These are phyloP conservation scores for Omphalotus olearius DNA, from an alignment of 1,284 basidiomycete species.

Conservation along the genomic window DNA sequence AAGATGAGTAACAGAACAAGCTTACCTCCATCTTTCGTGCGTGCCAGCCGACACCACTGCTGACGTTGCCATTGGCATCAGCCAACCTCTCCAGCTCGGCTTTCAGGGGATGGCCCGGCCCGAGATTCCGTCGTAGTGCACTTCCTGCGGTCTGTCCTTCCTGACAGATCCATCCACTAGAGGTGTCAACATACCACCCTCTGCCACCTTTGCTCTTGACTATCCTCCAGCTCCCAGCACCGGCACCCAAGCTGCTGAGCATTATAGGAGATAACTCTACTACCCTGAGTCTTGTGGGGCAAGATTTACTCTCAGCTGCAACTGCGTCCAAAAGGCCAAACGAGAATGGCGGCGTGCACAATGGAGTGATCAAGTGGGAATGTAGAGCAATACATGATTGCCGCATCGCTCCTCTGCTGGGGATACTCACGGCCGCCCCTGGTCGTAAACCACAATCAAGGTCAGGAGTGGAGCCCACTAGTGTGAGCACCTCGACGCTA, in stretches of 20 bases:
- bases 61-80: constrained; percentile 84
- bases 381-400: constrained; percentile 65
- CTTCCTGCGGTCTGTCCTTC: constrained; percentile 28
- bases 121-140: constrained; percentile 58
- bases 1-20: constrained; percentile 13
- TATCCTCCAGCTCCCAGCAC: constrained; percentile 83
- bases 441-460: constrained; percentile 52
- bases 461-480: constrained; percentile 77
- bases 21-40: constrained; percentile 94
- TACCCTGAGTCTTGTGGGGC: constrained; percentile 80
- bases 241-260: constrained; percentile 68
- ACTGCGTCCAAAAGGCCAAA: constrained; percentile 40
- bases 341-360: constrained; percentile 77
- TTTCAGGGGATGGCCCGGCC: constrained; percentile 60
- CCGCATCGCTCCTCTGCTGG: constrained; percentile 35
- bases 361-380: constrained; percentile 69
- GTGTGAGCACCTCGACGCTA: constrained; percentile 83
- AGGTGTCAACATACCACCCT: constrained; percentile 93
- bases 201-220: constrained; percentile 88
- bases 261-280: constrained; percentile 82
- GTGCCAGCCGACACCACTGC: constrained; percentile 92
- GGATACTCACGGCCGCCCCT: constrained; percentile 22
- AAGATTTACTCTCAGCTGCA: constrained; percentile 30
- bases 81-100: constrained; percentile 70
- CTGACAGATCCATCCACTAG: constrained; percentile 72